Conservation (phyloP, 495 filamentous ascomycete genomes). For the Astrothelium macrocarpum region DNA sequence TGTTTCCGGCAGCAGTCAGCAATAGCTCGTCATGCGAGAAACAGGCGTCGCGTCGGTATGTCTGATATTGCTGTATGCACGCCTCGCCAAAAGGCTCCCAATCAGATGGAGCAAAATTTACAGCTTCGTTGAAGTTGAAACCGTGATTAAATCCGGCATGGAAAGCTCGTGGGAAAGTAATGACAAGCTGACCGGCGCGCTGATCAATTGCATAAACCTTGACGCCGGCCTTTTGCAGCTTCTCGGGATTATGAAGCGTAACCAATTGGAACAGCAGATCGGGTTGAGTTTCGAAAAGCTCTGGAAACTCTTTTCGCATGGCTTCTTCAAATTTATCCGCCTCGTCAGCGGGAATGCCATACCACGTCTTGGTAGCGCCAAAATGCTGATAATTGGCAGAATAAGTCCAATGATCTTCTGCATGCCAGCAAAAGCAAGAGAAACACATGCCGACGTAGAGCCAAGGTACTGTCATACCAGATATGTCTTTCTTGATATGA, state of each 20-base stretch:
- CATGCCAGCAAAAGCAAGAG: slow-evolving; percentile 99
- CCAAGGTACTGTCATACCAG: slow-evolving; percentile 99
- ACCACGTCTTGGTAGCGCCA: slow-evolving; percentile 98
- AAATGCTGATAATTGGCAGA: slow-evolving; percentile 99
- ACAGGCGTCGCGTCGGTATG: slow-evolving; percentile 83
- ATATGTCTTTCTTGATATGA: slow-evolving; percentile 96
- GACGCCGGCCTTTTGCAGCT: slow-evolving; percentile 89
- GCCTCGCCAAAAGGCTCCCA: slow-evolving; percentile 91
- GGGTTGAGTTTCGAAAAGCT: slow-evolving; percentile 93
- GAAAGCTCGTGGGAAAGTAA: slow-evolving; percentile 51
- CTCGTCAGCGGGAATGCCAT: slow-evolving; percentile 90
- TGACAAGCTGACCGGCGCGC: slow-evolving; percentile 87
- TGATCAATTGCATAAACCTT: slow-evolving; percentile 89
- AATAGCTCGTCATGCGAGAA: slow-evolving; percentile 98
- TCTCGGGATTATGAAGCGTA: slow-evolving; percentile 85
- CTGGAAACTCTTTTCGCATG: slow-evolving; percentile 89
- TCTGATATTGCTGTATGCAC: slow-evolving; percentile 76
- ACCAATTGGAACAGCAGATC: slow-evolving; percentile 96
- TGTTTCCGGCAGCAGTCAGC: slow-evolving; percentile 69
- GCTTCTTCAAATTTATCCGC: slow-evolving; percentile 89
- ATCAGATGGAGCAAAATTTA: slow-evolving; percentile 94
- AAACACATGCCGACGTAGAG: slow-evolving; percentile 99
- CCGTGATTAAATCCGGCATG: slow-evolving; percentile 47
- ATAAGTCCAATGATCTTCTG: slow-evolving; percentile 96
- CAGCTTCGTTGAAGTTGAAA: slow-evolving; percentile 99